These are phyloP conservation scores for Tricholoma bakamatsutake DNA, from an alignment of 768 basidiomycete genomes.

Conservation along the genomic window DNA sequence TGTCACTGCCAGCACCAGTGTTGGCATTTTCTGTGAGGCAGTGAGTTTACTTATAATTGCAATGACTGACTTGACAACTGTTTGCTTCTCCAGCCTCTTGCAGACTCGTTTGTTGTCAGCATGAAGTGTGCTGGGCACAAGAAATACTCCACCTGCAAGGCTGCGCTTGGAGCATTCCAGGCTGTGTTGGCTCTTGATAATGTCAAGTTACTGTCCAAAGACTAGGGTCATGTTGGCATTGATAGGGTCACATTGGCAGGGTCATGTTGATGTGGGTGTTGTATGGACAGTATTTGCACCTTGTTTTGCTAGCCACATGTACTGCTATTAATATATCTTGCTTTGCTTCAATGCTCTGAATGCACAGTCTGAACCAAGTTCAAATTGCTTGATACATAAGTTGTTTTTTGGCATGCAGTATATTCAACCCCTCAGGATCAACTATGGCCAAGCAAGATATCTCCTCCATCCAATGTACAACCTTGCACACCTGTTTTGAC, in stretches of 20 bases:
- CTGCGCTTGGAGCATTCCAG: background rate
- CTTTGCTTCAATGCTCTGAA: background rate
- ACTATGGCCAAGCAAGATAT: background rate
- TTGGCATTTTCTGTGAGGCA: background rate
- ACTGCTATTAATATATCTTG: background rate
- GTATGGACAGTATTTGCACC: background rate
- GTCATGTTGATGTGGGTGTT: background rate
- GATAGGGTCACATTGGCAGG: too few species aligned
- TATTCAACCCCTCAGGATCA: background rate
- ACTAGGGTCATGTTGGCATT: background rate
- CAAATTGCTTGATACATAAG: background rate
- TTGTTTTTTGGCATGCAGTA: background rate
- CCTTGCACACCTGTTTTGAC: background rate
- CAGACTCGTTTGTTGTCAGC: background rate
- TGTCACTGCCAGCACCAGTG: background rate
- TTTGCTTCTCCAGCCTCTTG: background rate
- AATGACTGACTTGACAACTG: background rate
- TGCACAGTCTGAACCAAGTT: background rate
- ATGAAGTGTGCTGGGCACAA: background rate
- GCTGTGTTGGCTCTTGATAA: background rate
- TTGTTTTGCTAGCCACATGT: background rate
- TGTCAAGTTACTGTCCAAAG: background rate
- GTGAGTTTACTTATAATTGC: background rate
- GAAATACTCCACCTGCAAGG: background rate
- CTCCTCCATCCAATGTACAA: background rate